Base-by-base conservation (phyloP, 2,329 filamentous ascomycete genomes). In the Fusarium ambrosium region DNA sequence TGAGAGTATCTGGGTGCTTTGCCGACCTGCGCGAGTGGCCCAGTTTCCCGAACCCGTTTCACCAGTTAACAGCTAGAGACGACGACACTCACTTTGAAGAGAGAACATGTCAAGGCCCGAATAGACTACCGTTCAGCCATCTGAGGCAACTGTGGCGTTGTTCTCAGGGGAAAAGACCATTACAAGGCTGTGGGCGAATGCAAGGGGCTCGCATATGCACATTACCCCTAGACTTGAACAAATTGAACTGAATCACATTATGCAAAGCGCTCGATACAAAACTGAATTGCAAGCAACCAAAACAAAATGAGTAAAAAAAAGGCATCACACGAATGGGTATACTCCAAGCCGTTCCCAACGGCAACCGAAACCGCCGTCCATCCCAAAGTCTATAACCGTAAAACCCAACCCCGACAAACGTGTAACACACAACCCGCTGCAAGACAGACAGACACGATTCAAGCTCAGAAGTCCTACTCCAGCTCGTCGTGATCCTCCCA, bases 401-500 rank as follows among this genome's bases (percentile, higher is more conserved):
- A 29, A 34, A 34, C 32, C 55, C 24, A 70, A 36, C 48, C 36
- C 43, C 24, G 62, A 41, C 63, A 36, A 36, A 13, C 20, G 45
- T 29, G 45, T 39, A 68, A 39, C 34, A 48, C 45, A 34, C 64
- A 32, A 58, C 58, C 22, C 24, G 58, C 64, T 58, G n/a, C 32
- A 63, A 62, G 20, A 67, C 27, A 58, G 66, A 53, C 60, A 58
- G 66, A 53, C 60, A 61, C 56, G 36, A 22, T 27, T 24, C 34
- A 37, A 39, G 56, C 63, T 48, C 68, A 75, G 20, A 45, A 71
- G 60, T 64, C 58, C 72, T 79, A 80, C 59, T 78, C 64, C 24
- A 74, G 68, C 37, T 81, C 86, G 18, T 87, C 84, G 16, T 85
- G 82, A 20, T 84, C 83, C 43, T 88, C 86, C 88, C 88, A 90